Conservation (phyloP, 2,329 filamentous ascomycete genomes). For the Scedosporium minutisporum region DNA sequence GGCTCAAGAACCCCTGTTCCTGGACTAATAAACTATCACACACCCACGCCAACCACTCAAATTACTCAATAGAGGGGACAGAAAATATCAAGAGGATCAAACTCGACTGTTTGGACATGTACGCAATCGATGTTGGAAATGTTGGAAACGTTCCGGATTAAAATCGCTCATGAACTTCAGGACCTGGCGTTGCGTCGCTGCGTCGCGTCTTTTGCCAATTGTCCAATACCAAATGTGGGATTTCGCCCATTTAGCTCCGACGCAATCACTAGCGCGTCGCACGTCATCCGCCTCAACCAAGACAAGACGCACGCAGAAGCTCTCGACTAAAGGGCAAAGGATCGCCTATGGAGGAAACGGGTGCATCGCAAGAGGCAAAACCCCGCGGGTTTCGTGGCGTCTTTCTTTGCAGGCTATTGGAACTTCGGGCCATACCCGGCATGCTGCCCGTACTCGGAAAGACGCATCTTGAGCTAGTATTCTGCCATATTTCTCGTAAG, state of each 20-base stretch:
- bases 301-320: background rate
- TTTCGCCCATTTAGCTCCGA: background rate
- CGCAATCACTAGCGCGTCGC: constrained; percentile 6
- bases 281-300: constrained; percentile 1
- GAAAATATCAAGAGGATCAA: too few relatives aligned
- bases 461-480: too few relatives aligned
- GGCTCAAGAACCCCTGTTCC: too few relatives aligned
- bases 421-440: too few relatives aligned
- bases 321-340: background rate
- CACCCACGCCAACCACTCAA: too few relatives aligned
- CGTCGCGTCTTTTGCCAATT: background rate
- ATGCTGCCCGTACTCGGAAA: too few relatives aligned
- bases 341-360: background rate
- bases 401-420: background rate
- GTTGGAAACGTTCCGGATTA: background rate
- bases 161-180: background rate
- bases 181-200: background rate
- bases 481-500: background rate
- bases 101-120: background rate
- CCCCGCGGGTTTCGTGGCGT: background rate
- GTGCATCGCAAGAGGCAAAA: too few relatives aligned
- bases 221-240: background rate
- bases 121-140: background rate
- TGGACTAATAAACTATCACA: too few relatives aligned
- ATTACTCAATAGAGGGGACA: too few relatives aligned